Percentiles rank a stretch among this genome's conserved stretches.
Evolutionary conservation across 2,329 filamentous ascomycete genomes (phyloP).

Genomic region (Colletotrichum gigasporum): DNA sequence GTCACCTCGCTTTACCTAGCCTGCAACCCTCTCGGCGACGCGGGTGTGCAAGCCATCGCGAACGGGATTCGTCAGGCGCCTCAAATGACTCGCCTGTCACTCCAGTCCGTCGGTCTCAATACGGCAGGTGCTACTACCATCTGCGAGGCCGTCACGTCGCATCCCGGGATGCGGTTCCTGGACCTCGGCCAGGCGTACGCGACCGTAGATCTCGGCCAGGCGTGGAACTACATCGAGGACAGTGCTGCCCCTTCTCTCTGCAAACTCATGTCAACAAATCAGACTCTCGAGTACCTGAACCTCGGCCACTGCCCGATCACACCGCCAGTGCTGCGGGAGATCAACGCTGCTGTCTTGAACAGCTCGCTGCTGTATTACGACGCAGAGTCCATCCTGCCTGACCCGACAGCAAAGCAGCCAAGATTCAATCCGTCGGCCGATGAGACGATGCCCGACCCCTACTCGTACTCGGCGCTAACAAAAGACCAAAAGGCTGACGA

Average conservation of each 20-base stretch:
- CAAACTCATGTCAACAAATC: slow-evolving; percentile 42
- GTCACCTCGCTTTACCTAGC: slow-evolving; percentile 49
- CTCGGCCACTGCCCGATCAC: slow-evolving; percentile 49
- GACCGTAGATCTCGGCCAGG: slow-evolving; percentile 54
- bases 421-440: slow-evolving; percentile 41
- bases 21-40: slow-evolving; percentile 47
- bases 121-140: slow-evolving; percentile 49
- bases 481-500: slow-evolving; percentile 32
- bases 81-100: slow-evolving; percentile 45
- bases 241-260: slow-evolving; percentile 43
- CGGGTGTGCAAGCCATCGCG: slow-evolving; percentile 42
- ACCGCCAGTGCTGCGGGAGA: slow-evolving; percentile 36
- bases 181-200: slow-evolving; percentile 57
- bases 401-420: slow-evolving; percentile 32
- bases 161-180: slow-evolving; percentile 47
- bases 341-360: slow-evolving; percentile 42
- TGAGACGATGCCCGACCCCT: slow-evolving; percentile 13
- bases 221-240: slow-evolving; percentile 58
- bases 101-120: slow-evolving; percentile 55
- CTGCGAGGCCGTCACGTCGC: slow-evolving; percentile 45
- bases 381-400: slow-evolving; percentile 47
- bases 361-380: slow-evolving; percentile 49
- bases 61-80: slow-evolving; percentile 42
- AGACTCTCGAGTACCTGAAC: slow-evolving; percentile 51
- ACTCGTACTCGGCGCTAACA: not conserved